These are phyloP conservation scores for Trichoderma harzianum DNA, from an alignment of 2,329 filamentous ascomycete species.

Conservation along the genomic window DNA sequence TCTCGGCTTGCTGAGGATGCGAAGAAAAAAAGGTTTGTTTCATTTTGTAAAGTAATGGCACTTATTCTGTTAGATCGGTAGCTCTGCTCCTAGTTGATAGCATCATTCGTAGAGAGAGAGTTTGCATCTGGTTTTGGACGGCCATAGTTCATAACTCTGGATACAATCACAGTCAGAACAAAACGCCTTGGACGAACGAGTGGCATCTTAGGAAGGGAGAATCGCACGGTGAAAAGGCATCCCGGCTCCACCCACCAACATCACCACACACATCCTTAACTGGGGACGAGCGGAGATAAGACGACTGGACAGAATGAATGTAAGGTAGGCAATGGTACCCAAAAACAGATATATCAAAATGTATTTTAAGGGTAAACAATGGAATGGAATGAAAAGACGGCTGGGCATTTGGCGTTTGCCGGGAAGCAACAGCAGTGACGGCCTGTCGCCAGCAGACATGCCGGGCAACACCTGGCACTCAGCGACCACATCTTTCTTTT, in stretches of 20 bases:
- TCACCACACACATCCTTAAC: background rate
- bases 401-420: too few relatives aligned
- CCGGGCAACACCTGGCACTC: too few relatives aligned
- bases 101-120: background rate
- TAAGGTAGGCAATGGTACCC: too few relatives aligned
- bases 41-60: background rate
- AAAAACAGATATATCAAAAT: too few relatives aligned
- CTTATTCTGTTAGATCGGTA: background rate
- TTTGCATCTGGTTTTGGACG: background rate
- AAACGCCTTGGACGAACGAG: background rate
- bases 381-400: too few relatives aligned
- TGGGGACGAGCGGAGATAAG: background rate
- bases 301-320: too few relatives aligned
- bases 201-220: background rate
- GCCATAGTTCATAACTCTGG: background rate
- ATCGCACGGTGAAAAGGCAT: background rate
- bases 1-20: background rate
- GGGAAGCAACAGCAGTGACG: too few relatives aligned
- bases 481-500: too few relatives aligned
- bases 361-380: too few relatives aligned
- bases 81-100: background rate
- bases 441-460: too few relatives aligned
- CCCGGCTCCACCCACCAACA: background rate
- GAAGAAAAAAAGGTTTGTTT: background rate
- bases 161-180: background rate